Percentiles rank a stretch among this genome's conserved stretches.
These are phyloP conservation scores for Fusarium sp. DNA, from an alignment of 2,329 filamentous ascomycete species.

Conservation along the genomic window DNA sequence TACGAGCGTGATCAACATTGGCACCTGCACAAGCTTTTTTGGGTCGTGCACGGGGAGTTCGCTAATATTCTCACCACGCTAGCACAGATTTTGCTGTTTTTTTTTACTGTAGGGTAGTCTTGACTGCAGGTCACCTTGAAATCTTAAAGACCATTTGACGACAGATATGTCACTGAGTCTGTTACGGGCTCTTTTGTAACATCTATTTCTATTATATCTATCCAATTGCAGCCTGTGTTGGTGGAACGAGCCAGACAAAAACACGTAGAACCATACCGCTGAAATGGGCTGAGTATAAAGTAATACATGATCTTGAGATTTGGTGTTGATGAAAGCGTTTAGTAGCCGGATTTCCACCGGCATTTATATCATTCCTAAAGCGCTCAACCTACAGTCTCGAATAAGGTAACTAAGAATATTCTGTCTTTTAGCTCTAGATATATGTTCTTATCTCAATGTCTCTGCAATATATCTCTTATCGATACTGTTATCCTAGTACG, in stretches of 20 bases:
- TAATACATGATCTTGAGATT: fast-evolving
- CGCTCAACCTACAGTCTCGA: no score
- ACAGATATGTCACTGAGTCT: background rate
- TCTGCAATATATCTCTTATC: background rate
- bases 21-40: constrained; percentile 15
- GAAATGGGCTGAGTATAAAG: fast-evolving
- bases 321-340: no score
- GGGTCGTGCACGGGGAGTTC: background rate
- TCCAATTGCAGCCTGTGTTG: fast-evolving
- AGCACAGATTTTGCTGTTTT: background rate
- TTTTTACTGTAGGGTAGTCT: background rate
- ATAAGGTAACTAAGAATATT: no score
- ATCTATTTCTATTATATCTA: fast-evolving
- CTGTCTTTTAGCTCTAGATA: no score
- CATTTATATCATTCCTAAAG: no score
- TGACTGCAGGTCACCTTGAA: no score
- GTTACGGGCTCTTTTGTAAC: fast-evolving
- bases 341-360: no score
- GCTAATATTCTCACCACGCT: background rate
- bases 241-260: fast-evolving
- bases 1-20: constrained; percentile 1
- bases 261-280: fast-evolving
- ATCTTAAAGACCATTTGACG: background rate
- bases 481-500: background rate
- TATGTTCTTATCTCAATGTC: background rate